Evolutionary conservation across 345 rosid species (phyloP), one percentile per base, ranked within the genome.

Genomic region (Boechera divaricarpa): DNA sequence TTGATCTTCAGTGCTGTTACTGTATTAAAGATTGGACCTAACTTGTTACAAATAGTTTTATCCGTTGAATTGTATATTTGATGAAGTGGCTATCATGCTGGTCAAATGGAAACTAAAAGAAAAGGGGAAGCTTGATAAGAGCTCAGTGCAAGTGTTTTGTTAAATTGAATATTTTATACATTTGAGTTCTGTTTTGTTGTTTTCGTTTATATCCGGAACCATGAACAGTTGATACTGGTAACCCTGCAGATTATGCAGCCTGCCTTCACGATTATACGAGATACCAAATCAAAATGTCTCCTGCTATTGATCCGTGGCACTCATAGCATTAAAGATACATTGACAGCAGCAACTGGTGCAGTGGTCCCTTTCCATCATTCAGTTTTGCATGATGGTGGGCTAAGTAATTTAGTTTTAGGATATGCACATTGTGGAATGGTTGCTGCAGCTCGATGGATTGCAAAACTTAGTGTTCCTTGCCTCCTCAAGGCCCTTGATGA

Each of bases 401-500:
- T 95, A 66, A 89, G 97, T 83, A 88, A 95, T 85, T 86, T 92
- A 83, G 86, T 95, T 76, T 86, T 95, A 82, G 99, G 99, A 62
- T 95, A 95, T 53, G 99, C 99, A 4, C 99, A 95, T 71, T 95
- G 91, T 60, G 99, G 99, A 81, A 95, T 95, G 99, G 99, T 91
- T 84, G 99, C 99, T 80, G 98, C 99, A 42, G 98, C 98, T 77
- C 92, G 93, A 24, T 95, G 98, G 98, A 95, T 92, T 84, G 97
- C 99, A 55, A 92, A 92, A 77, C 89, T 92, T 13, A 86, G 90
- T 80, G 83, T 89, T 81, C 94, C 99, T 69, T 91, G 82, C 83
- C 82, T 95, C 71, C 82, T 86, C 15, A 87, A 86, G 69, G 97
- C 89, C 15, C 87, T 91, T 67, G 73, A 67, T 66, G 96, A 92